phyloP scores from a whole-genome alignment of 805 yeast genomes.

The Deakozyma indianensis region DNA sequence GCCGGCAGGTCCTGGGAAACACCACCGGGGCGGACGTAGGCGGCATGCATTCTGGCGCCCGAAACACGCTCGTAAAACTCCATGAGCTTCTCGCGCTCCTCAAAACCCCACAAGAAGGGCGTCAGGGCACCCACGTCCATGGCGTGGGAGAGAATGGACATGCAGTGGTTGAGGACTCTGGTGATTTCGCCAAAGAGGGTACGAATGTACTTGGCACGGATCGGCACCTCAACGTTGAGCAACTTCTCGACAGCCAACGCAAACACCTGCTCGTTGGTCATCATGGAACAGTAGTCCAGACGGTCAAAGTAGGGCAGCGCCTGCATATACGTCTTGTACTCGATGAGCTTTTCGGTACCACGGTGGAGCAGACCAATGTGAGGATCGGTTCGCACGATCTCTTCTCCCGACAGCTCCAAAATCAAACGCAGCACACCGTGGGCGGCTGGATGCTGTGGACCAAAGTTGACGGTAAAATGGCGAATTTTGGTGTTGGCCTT shows the following conservation, averaged over 20 bases:
- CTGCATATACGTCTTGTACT: slow-evolving; percentile 73
- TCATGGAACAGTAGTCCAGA: slow-evolving; percentile 71
- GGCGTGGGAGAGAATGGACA: slow-evolving; percentile 77
- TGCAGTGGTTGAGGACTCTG: slow-evolving; percentile 67
- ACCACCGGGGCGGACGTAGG: slow-evolving; percentile 86
- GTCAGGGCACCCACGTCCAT: slow-evolving; percentile 94
- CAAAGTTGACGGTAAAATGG: slow-evolving; percentile 80
- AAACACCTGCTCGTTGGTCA: slow-evolving; percentile 82
- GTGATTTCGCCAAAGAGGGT: slow-evolving; percentile 81
- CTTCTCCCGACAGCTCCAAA: slow-evolving; percentile 79
- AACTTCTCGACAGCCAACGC: slow-evolving; percentile 74
- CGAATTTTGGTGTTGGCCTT: slow-evolving; percentile 38
- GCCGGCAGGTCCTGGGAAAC: slow-evolving; percentile 79
- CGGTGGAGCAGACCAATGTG: slow-evolving; percentile 80
- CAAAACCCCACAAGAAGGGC: slow-evolving; percentile 89
- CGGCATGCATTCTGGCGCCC: slow-evolving; percentile 82
- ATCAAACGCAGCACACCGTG: slow-evolving; percentile 84
- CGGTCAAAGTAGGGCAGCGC: slow-evolving; percentile 83
- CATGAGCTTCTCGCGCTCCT: slow-evolving; percentile 86
- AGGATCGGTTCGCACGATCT: slow-evolving; percentile 74
- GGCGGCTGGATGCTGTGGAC: slow-evolving; percentile 93
- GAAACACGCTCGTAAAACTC: slow-evolving; percentile 84
- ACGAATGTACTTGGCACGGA: slow-evolving; percentile 73
- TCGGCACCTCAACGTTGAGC: slow-evolving; percentile 70
- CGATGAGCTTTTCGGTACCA: slow-evolving; percentile 82